Evolutionary conservation across 2,329 filamentous ascomycete species (phyloP).

Genomic region (Aspergillus amoenus): DNA sequence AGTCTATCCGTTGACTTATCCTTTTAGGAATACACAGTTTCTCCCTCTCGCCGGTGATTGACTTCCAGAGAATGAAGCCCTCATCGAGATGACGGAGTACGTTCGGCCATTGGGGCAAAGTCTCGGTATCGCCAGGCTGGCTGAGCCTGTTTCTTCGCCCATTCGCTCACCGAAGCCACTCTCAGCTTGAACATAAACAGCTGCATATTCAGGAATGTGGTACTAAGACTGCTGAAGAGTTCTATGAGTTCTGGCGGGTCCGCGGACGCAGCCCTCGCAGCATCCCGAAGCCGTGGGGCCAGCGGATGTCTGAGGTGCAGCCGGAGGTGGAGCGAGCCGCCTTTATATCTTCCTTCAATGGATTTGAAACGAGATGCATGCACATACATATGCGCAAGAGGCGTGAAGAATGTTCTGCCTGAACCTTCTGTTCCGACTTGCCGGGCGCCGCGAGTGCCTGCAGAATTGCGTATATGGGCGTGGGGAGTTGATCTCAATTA

Average conservation of each 20-base stretch:
- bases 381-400: slow-evolving; percentile 7
- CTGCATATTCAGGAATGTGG: slow-evolving; percentile 11
- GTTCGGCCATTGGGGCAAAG: background rate
- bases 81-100: background rate
- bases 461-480: background rate
- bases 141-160: background rate
- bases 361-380: slow-evolving; percentile 2
- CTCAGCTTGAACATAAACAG: background rate
- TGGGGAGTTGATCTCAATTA: background rate
- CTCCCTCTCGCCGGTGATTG: background rate
- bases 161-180: background rate
- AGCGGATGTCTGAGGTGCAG: slow-evolving; percentile 5
- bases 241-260: slow-evolving; percentile 3
- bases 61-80: background rate
- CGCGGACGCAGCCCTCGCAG: slow-evolving; percentile 4
- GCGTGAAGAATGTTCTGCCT: slow-evolving; percentile 8
- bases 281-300: background rate
- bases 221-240: background rate
- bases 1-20: background rate
- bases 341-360: background rate
- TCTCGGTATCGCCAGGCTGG: background rate
- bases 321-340: slow-evolving; percentile 1
- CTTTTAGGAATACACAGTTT: background rate
- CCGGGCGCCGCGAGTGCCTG: background rate
- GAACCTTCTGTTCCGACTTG: background rate